Base-by-base conservation (phyloP, 2,329 filamentous ascomycete genomes). In the Neopestalotiopsis sp. region DNA sequence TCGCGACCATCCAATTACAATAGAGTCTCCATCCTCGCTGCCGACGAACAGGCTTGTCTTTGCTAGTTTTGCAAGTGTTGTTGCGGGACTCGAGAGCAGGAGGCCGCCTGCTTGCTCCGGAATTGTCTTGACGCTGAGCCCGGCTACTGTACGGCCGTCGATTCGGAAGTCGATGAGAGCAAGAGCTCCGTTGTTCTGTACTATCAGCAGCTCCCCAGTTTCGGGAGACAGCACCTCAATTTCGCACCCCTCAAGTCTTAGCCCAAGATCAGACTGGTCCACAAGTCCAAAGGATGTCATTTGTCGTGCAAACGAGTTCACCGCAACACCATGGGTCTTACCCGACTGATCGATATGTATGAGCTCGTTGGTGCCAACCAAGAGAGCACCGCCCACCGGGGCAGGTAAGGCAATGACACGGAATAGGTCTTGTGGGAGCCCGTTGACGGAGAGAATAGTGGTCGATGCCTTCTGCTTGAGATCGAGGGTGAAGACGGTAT, bases 261-360 rank as follows among this genome's bases (percentile, higher is more conserved):
- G 83, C 17, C 88, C 88, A 59, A 98, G 84, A 60, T 93, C 89
- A 0, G 94, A 93, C 80, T 98, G 95, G 78, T 99, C 96, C 4
- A 89, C 88, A 78, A 99, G 90, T 65, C 91, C 89, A 75, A 98
- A 98, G 0, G 92, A 89, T 2, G 95, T 97, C 71, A 90, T 89
- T 70, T 93, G 89, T 78, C 91, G 94, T 4, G 95, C 92, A 81
- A 97, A 97, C 42, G 94, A 89, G 76, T 99, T 99, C 72, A 99
- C 93, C 4, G 92, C 95, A 69, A 98, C 92, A 2, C 94, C 95
- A 75, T 94, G 97, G 13, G 94, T 89, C 79, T 97, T 98, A 38
- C 96, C 96, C 12, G 94, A 94, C 84, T 99, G 96, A 77, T 98
- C 95, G 72, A 99, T 90, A 79, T 99, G 96, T 70, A 99, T 93